Percentiles rank a stretch among this genome's conserved stretches.
These are phyloP conservation scores for Obba rivulosa DNA, from an alignment of 768 basidiomycete species.

Conservation along the genomic window DNA sequence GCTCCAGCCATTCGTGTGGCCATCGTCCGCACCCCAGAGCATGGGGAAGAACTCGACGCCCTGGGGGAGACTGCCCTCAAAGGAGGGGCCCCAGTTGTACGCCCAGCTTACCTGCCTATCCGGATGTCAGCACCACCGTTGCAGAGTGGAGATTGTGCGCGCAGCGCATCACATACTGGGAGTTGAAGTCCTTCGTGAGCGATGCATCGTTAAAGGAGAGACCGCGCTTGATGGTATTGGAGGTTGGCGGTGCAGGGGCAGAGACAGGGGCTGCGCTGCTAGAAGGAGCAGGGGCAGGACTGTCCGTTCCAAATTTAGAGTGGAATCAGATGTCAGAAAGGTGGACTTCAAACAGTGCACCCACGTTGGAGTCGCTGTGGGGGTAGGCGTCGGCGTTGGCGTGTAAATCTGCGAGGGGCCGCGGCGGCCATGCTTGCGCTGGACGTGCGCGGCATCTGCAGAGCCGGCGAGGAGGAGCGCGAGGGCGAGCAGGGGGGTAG, in stretches of 20 bases:
- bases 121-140: neutral
- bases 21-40: constrained; percentile 18
- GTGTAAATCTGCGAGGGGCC: constrained; percentile 19
- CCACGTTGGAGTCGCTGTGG: constrained; percentile 1
- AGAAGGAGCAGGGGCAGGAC: constrained; percentile 4
- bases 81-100: constrained; percentile 23
- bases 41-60: constrained; percentile 21
- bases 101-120: constrained; percentile 19
- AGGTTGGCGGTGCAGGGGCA: constrained; percentile 6
- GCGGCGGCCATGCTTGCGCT: constrained; percentile 10
- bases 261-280: neutral
- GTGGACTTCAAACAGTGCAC: neutral
- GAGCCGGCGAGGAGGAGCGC: constrained; percentile 17
- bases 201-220: constrained; percentile 23
- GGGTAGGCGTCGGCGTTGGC: constrained; percentile 9
- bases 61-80: constrained; percentile 12
- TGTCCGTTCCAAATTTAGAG: neutral
- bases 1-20: constrained; percentile 18
- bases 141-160: no score
- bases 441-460: constrained; percentile 15
- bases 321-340: neutral
- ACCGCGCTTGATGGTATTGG: constrained; percentile 20
- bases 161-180: constrained; percentile 13
- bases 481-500: constrained; percentile 16
- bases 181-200: constrained; percentile 16